Conservation (phyloP, 2,329 filamentous ascomycete species). For the Alternaria triticimaculans region DNA sequence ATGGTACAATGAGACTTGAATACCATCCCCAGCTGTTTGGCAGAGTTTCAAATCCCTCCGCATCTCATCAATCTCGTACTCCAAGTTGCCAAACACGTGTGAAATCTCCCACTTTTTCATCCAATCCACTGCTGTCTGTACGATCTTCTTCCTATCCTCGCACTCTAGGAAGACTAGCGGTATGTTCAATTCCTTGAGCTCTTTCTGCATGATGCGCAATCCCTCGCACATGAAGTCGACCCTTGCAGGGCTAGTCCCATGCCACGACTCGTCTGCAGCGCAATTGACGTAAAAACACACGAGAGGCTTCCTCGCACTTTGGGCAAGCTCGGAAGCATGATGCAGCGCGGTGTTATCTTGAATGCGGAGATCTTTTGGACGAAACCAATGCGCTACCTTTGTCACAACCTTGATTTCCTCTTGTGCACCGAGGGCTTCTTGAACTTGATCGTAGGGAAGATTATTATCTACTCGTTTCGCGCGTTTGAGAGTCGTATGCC, state of each 20-base stretch:
- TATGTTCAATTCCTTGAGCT: slow-evolving; percentile 57
- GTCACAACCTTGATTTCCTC: slow-evolving; percentile 46
- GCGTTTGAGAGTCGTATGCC: slow-evolving; percentile 56
- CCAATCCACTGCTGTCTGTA: slow-evolving; percentile 52
- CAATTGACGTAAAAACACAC: slow-evolving; percentile 57
- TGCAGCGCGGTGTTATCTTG: slow-evolving; percentile 59
- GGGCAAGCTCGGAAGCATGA: slow-evolving; percentile 55
- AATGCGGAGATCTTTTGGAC: slow-evolving; percentile 58
- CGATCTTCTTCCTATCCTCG: slow-evolving; percentile 52
- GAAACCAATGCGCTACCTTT: slow-evolving; percentile 60
- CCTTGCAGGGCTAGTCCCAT: slow-evolving; percentile 57
- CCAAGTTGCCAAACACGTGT: slow-evolving; percentile 57
- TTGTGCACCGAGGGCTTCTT: slow-evolving; percentile 50
- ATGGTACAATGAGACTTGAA: slow-evolving; percentile 54
- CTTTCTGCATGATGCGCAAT: slow-evolving; percentile 53
- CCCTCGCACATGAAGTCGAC: slow-evolving; percentile 58
- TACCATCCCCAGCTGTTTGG: slow-evolving; percentile 43
- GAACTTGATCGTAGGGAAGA: slow-evolving; percentile 53
- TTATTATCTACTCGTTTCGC: slow-evolving; percentile 58
- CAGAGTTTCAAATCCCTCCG: slow-evolving; percentile 55
- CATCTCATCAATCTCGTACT: slow-evolving; percentile 56
- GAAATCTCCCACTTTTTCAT: slow-evolving; percentile 54
- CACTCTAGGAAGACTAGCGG: slow-evolving; percentile 56
- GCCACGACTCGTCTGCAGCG: slow-evolving; percentile 58
- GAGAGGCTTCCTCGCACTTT: slow-evolving; percentile 52